Conservation (phyloP, 169 alveolate species). For the Plasmodium knowlesi region DNA sequence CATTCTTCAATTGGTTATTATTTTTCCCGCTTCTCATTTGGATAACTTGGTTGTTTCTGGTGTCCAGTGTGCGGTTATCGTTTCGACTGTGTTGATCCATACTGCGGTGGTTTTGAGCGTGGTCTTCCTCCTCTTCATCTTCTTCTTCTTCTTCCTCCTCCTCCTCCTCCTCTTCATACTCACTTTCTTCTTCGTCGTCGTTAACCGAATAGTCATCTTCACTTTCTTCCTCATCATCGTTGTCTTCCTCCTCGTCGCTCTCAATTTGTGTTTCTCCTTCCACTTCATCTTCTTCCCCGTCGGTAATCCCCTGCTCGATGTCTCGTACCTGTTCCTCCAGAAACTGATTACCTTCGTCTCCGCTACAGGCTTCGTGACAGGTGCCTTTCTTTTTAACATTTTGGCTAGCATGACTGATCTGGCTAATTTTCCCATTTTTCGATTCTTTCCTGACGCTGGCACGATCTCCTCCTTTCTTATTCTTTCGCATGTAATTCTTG, state of each 20-base stretch:
- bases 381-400: background rate
- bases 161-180: background rate
- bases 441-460: background rate
- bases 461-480: background rate
- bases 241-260: background rate
- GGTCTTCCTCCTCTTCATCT: slow-evolving; percentile 25
- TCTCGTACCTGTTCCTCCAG: background rate
- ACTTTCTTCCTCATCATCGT: slow-evolving; percentile 25
- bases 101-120: slow-evolving; percentile 40
- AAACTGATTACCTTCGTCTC: background rate
- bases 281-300: slow-evolving; percentile 70
- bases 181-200: slow-evolving; percentile 67
- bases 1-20: background rate
- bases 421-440: background rate
- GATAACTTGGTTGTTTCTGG: slow-evolving; percentile 47
- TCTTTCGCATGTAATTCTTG: background rate
- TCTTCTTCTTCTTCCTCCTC: slow-evolving; percentile 19
- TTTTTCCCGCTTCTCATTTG: slow-evolving; percentile 15
- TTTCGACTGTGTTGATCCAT: slow-evolving; percentile 18
- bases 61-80: background rate
- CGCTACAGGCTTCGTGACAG: background rate
- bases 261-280: background rate
- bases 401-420: background rate
- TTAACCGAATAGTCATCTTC: background rate
- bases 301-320: background rate